These are phyloP conservation scores for Nigrospora oryzae DNA, from an alignment of 2,329 filamentous ascomycete genomes.

Conservation along the genomic window DNA sequence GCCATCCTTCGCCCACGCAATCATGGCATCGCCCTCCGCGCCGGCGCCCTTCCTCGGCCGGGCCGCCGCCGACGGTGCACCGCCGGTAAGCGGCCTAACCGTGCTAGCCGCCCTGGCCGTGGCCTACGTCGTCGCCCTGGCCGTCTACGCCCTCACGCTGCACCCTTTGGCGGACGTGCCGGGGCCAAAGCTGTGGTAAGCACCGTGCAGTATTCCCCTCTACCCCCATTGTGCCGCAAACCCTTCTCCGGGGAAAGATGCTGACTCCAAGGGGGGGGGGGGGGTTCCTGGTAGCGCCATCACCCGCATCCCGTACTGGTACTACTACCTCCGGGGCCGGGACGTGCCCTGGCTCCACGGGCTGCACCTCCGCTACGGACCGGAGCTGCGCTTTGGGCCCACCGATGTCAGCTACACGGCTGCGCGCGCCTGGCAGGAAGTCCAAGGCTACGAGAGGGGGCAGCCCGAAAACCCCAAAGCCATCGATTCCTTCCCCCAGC, in stretches of 20 bases:
- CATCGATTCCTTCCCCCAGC: conserved; percentile 7
- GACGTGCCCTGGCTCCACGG: conserved; percentile 12
- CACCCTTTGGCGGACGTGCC: conserved; percentile 14
- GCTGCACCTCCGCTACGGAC: conserved; percentile 12
- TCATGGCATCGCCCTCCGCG: no score
- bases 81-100: neutral
- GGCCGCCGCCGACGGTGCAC: no score
- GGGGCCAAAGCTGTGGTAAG: conserved; percentile 7
- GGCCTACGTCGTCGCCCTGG: conserved; percentile 2
- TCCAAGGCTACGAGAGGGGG: conserved; percentile 8
- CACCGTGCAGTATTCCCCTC: no score
- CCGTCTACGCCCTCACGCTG: conserved; percentile 11
- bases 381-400: conserved; percentile 10
- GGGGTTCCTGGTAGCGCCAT: conserved; percentile 4
- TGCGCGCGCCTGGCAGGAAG: conserved; percentile 11
- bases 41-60: neutral
- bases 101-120: neutral
- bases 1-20: no score
- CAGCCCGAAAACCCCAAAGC: neutral
- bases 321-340: conserved; percentile 7
- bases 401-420: conserved; percentile 12
- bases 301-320: conserved; percentile 15
- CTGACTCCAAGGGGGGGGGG: no score
- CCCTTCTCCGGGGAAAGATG: no score
- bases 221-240: no score